Evolutionary conservation across 805 yeast species (phyloP).

Genomic region (Nakazawaea anatomiae): DNA sequence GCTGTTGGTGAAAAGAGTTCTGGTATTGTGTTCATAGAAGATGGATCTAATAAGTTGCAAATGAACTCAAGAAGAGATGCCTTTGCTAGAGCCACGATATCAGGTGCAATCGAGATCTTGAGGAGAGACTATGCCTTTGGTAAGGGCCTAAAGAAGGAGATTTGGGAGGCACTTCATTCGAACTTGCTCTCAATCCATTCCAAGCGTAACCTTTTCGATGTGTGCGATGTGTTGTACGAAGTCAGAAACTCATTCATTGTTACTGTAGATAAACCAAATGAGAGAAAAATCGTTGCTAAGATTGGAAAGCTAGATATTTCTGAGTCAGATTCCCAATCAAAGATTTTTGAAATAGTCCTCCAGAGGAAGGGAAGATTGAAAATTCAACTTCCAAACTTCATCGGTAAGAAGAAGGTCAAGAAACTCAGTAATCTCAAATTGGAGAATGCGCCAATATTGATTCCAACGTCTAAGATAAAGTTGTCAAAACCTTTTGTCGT

Average conservation of each 20-base stretch:
- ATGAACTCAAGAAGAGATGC: conserved; percentile 55
- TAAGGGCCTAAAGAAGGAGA: conserved; percentile 44
- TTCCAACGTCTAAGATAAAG: conserved; percentile 1
- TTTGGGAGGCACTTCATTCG: conserved; percentile 70
- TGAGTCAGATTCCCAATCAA: conserved; percentile 16
- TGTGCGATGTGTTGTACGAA: conserved; percentile 60
- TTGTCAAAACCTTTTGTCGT: neutral
- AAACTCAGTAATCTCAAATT: conserved; percentile 10
- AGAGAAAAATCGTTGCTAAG: conserved; percentile 59
- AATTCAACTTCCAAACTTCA: conserved; percentile 36
- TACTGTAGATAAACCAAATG: conserved; percentile 59
- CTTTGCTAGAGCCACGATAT: conserved; percentile 55
- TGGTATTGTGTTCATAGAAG: conserved; percentile 54
- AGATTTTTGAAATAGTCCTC: conserved; percentile 49
- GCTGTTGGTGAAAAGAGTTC: conserved; percentile 13
- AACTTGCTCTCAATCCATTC: conserved; percentile 54
- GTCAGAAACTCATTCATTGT: conserved; percentile 59
- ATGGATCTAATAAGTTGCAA: conserved; percentile 31
- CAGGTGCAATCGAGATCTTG: conserved; percentile 61
- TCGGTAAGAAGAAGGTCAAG: conserved; percentile 10
- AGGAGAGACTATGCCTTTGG: conserved; percentile 55
- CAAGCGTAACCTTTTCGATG: conserved; percentile 55
- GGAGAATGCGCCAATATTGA: neutral
- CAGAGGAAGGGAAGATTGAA: conserved; percentile 55
- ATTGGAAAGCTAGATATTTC: conserved; percentile 20